Evolutionary conservation across 2,329 filamentous ascomycete genomes (phyloP).

Genomic region (Penicillium sp.): DNA sequence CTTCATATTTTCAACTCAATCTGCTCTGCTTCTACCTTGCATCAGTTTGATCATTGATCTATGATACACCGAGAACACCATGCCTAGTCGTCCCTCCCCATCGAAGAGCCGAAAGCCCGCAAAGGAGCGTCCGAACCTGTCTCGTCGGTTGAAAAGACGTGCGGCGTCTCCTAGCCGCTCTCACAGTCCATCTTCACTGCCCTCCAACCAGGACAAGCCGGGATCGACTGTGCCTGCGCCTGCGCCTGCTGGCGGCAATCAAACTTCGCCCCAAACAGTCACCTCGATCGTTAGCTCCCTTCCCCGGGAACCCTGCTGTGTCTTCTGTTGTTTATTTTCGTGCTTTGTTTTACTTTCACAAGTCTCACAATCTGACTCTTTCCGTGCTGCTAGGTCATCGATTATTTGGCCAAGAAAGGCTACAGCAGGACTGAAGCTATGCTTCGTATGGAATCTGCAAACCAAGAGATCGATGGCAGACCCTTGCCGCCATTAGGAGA

Average conservation of each 20-base stretch:
- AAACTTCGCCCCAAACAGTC: background rate
- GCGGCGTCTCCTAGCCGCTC: no score
- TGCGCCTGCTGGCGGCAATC: background rate
- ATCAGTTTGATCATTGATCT: background rate
- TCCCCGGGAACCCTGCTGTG: background rate
- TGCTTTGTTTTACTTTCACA: background rate
- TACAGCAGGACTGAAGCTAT: conserved; percentile 92
- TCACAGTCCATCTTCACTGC: background rate
- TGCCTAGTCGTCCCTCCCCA: background rate
- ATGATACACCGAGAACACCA: background rate
- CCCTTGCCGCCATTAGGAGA: conserved; percentile 70
- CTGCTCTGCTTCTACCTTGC: background rate
- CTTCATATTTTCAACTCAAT: background rate
- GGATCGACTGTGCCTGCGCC: no score
- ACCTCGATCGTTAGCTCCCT: no score
- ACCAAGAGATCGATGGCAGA: conserved; percentile 78
- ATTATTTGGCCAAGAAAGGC: conserved; percentile 94
- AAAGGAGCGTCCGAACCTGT: background rate
- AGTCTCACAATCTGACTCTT: background rate
- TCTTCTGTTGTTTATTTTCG: conserved; percentile 1
- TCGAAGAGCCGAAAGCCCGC: background rate
- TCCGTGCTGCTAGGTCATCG: conserved; percentile 68
- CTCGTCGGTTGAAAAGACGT: background rate
- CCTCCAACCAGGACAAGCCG: background rate
- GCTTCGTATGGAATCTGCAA: conserved; percentile 85